Conservation (phyloP, 306 rosid species). For the Alnus rubra region DNA sequence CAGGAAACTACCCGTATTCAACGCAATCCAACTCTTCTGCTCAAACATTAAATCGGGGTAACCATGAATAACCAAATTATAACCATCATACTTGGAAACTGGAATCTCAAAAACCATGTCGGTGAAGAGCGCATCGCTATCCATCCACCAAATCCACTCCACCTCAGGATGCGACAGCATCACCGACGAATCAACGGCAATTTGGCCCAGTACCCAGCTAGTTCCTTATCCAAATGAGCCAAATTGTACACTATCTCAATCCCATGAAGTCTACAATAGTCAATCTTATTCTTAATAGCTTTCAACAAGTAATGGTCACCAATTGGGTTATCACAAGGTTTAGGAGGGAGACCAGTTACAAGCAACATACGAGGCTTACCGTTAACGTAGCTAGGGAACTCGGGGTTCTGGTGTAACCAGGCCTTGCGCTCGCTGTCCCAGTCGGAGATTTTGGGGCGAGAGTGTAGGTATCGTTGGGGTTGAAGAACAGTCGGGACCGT, state of each 20-base stretch:
- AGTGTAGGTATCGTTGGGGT: constrained; percentile 65
- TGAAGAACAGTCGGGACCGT: constrained; percentile 42
- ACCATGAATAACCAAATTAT: constrained; percentile 85
- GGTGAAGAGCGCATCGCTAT: constrained; percentile 93
- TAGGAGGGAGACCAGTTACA: constrained; percentile 88
- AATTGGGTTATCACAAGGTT: constrained; percentile 92
- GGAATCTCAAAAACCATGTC: constrained; percentile 93
- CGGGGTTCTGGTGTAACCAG: constrained; percentile 71
- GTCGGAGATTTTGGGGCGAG: constrained; percentile 68
- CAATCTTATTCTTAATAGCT: constrained; percentile 86
- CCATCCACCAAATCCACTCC: constrained; percentile 99
- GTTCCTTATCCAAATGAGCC: constrained; percentile 93
- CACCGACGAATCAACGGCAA: constrained; percentile 83
- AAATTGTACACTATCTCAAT: constrained; percentile 91
- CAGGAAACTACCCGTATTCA: constrained; percentile 87
- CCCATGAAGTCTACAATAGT: constrained; percentile 92
- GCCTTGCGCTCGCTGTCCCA: constrained; percentile 66
- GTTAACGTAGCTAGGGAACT: constrained; percentile 57
- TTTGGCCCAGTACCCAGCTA: constrained; percentile 98
- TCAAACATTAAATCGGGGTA: constrained; percentile 96
- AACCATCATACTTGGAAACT: constrained; percentile 52
- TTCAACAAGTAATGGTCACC: constrained; percentile 93
- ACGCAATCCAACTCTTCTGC: constrained; percentile 95
- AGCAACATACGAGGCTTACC: constrained; percentile 84
- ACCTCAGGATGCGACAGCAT: constrained; percentile 97